A percentile compares a stretch with the other conserved stretches of the same genome.
Evolutionary conservation across 2,329 filamentous ascomycete species (phyloP).

Genomic region (Fusarium pseudonygamai): DNA sequence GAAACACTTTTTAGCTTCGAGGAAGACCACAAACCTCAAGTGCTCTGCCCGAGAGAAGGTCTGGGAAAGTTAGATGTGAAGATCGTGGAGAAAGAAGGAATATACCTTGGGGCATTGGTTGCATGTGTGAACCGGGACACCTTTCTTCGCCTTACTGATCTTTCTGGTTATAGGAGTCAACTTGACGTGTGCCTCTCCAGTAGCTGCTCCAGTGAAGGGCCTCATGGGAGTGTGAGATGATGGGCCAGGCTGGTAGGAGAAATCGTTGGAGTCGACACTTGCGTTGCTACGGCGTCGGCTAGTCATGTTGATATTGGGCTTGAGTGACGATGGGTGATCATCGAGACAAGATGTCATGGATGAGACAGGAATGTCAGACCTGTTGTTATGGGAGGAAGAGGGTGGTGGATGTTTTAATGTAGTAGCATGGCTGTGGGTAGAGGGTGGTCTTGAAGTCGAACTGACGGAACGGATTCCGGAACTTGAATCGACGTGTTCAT

Average conservation of each 20-base stretch:
- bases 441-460: conserved; percentile 49
- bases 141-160: conserved; percentile 68
- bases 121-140: conserved; percentile 66
- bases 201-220: conserved; percentile 50
- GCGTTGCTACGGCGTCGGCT: conserved; percentile 56
- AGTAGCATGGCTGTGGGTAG: conserved; percentile 53
- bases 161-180: conserved; percentile 66
- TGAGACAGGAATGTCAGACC: conserved; percentile 48
- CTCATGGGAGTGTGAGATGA: conserved; percentile 49
- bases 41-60: conserved; percentile 72
- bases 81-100: not conserved
- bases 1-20: conserved; percentile 9
- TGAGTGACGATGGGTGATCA: conserved; percentile 39
- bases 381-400: conserved; percentile 48
- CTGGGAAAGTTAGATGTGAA: conserved; percentile 47
- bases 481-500: conserved; percentile 56
- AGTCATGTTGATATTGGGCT: conserved; percentile 41
- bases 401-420: conserved; percentile 46
- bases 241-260: conserved; percentile 42
- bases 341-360: conserved; percentile 40
- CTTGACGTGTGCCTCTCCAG: conserved; percentile 56
- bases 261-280: conserved; percentile 62
- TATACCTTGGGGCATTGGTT: conserved; percentile 63
- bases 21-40: conserved; percentile 58
- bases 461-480: conserved; percentile 58